Percentiles rank a stretch among this genome's conserved stretches.
Evolutionary conservation across 2,329 filamentous ascomycete species (phyloP).

Genomic region (Trichoderma koningii): DNA sequence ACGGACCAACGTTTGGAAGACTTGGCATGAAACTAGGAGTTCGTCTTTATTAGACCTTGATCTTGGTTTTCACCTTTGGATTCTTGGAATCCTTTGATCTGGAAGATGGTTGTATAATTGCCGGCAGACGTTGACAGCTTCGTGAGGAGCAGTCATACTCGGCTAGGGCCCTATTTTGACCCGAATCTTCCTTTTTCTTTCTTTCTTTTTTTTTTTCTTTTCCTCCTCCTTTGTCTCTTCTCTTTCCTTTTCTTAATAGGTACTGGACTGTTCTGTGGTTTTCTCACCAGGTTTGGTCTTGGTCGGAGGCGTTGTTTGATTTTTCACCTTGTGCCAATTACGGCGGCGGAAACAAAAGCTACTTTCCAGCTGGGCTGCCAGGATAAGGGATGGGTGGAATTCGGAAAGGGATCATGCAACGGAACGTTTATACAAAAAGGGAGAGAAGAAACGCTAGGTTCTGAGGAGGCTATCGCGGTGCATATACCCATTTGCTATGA

Average conservation of each 20-base stretch:
- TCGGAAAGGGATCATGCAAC: background rate
- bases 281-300: constrained; percentile 11
- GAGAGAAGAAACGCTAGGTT: constrained; percentile 15
- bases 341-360: constrained; percentile 25
- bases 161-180: background rate
- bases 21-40: constrained; percentile 28
- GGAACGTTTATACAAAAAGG: constrained; percentile 13
- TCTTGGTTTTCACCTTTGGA: background rate
- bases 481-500: constrained; percentile 41
- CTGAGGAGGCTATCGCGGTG: constrained; percentile 27
- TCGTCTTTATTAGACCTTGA: constrained; percentile 31
- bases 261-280: constrained; percentile 11
- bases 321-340: constrained; percentile 9
- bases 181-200: constrained; percentile 22
- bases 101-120: constrained; percentile 28
- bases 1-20: constrained; percentile 21
- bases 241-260: constrained; percentile 6
- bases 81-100: background rate
- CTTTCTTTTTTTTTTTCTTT: constrained; percentile 27
- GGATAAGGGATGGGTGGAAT: constrained; percentile 14
- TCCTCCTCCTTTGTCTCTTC: constrained; percentile 21
- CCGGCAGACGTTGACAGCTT: constrained; percentile 15
- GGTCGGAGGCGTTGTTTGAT: constrained; percentile 20
- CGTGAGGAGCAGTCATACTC: constrained; percentile 1
- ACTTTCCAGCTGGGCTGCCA: constrained; percentile 20